Percentiles rank a stretch among this genome's conserved stretches.
Conservation (phyloP, 768 basidiomycete genomes). For the Auriscalpium orientale region DNA sequence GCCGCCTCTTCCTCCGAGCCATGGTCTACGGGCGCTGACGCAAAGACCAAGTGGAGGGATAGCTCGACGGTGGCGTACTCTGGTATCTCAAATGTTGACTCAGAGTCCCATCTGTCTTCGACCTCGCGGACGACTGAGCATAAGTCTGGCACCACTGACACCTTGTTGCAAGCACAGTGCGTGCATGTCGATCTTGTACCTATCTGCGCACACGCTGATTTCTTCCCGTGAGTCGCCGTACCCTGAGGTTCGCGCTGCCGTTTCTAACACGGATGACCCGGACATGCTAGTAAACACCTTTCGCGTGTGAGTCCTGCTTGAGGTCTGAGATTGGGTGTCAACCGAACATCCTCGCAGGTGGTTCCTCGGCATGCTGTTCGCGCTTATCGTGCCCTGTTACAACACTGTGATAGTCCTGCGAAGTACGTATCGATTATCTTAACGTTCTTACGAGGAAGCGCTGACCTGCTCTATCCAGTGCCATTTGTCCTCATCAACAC, state of each 20-base stretch:
- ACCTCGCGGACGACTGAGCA: constrained; percentile 23
- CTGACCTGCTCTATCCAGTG: constrained; percentile 31
- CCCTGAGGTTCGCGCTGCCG: constrained; percentile 81
- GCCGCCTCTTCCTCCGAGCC: constrained; percentile 27
- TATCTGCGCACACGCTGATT: too few relatives aligned
- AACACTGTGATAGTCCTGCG: constrained; percentile 62
- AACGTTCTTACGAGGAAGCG: background rate
- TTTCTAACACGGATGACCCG: constrained; percentile 74
- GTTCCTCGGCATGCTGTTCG: constrained; percentile 61
- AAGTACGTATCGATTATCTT: constrained; percentile 38
- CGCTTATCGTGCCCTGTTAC: constrained; percentile 45
- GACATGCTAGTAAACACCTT: constrained; percentile 76
- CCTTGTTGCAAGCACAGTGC: too few relatives aligned
- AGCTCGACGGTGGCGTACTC: constrained; percentile 39
- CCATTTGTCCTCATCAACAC: constrained; percentile 59
- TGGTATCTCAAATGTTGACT: constrained; percentile 46
- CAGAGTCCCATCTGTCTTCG: constrained; percentile 32
- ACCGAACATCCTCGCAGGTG: constrained; percentile 34
- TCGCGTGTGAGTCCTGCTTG: constrained; percentile 41
- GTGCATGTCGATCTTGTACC: too few relatives aligned
- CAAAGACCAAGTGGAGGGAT: constrained; percentile 33
- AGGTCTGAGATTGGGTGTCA: background rate
- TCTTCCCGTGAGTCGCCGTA: constrained; percentile 75
- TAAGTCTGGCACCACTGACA: constrained; percentile 20
- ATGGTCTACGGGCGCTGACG: constrained; percentile 30